Evolutionary conservation across 495 filamentous ascomycete genomes (phyloP), one percentile per base, ranked within the genome.

Genomic region (Penicillium pancosmium): DNA sequence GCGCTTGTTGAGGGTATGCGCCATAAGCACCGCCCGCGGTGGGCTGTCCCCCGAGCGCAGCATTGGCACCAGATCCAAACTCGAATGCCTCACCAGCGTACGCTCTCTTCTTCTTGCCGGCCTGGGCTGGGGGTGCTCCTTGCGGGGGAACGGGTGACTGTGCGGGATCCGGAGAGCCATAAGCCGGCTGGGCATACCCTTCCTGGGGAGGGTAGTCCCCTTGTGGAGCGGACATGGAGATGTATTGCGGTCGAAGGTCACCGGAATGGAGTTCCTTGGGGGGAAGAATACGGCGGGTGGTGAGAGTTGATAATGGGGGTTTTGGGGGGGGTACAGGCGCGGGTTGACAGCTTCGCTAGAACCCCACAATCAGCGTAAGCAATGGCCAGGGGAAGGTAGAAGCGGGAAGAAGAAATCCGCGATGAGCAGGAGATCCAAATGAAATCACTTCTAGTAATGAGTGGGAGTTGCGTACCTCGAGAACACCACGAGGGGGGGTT

Each of bases 21-120:
- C 82, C 85, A 78, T 73, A 84, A 70, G 73, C 67, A 56, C 76
- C 82, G 49, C 82, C 82, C 3, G 71, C 82, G 25, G 76, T 73
- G 47, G 69, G 70, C 67, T 88, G 86, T 50, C 80, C 83, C 60
- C 82, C 84, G 44, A 86, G 69, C 15, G 78, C 89, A 52, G 91
- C 86, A 84, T 98, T 98, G 66, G 89, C 90, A 63, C 94, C 94
- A 33, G 84, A 84, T 34, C 89, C 93, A 68, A 98, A 92, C 11
- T 97, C 95, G 72, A 93, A 98, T 6, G 93, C 93, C 70, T 92
- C 88, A 25, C 91, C 91, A 23, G 95, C 94, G 79, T 98, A 98
- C 43, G 88, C 86, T 73, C 92, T 82, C 81, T 96, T 96, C 82
- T 92, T 97, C 73, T 88, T 82, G 79, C 79, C 85, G 80, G 64